Base-by-base conservation (phyloP, 805 yeast genomes). In the Candida sithepensis region DNA sequence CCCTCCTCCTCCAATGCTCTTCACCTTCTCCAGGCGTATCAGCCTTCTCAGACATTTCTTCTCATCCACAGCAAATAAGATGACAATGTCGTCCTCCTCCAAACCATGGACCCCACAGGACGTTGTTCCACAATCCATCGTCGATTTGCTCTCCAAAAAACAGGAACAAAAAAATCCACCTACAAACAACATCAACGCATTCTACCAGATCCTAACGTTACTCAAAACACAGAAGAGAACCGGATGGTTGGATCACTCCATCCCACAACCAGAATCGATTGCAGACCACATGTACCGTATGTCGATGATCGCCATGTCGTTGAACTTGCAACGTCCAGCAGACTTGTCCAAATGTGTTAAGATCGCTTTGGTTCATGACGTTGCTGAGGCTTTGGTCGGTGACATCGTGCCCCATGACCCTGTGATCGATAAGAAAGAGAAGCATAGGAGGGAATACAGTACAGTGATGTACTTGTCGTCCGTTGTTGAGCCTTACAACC, bases 271-370 rank as follows among this genome's bases (percentile, higher is more conserved):
- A 2, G 88, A 89, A 66, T 79, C 86, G 44, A 89, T 90, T 44
- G 78, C 88, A n/a, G 97, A 91, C 67, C 97, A 92, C 66, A 91
- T 91, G 96, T 91, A 92, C 64, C 75, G 99, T 48, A 91, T 92
- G 97, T 81, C 89, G 4, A 71, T 91, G 19, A 80, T 89, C 39
- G 74, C 92, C 20, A 79, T 90, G 85, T 66, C 89, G 21, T 75
- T 88, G 39, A 78, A 79, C 18, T 56, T 50, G 13, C 50, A 51
- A 6, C 51, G 51, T 16, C 47, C 40, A 67, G 66, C 71, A 2
- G 81, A 87, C 65, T 71, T 78, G 22, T 75, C 78, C 50, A 79
- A 79, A 56, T 89, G 97, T 71, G 85, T 83, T 43, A 85, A 86
- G 67, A 90, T 92, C 45, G 90, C 97, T 1, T 71, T 90, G 37